A percentile compares a stretch with the other conserved stretches of the same genome.
These are phyloP conservation scores for Chloranthus sessilifolius DNA, from an alignment of 164 flowering plant genomes.

Conservation along the genomic window DNA sequence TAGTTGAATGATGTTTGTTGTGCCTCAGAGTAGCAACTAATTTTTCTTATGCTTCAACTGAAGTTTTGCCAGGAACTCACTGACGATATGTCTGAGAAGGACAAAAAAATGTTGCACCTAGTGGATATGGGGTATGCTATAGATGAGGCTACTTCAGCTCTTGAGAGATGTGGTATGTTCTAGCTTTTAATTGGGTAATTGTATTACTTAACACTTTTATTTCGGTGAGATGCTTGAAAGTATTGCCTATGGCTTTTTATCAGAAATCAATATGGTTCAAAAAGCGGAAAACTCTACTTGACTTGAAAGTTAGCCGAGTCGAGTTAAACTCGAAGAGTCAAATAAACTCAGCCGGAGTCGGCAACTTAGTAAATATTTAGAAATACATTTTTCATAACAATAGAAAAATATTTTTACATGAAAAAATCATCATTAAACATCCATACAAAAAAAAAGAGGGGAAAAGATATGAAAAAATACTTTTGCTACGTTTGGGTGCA, in stretches of 20 bases:
- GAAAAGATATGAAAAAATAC: too few relatives aligned
- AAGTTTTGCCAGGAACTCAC: conserved; percentile 5
- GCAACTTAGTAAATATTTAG: too few relatives aligned
- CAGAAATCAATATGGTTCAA: neutral
- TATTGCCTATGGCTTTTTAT: neutral
- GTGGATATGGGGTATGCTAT: conserved; percentile 17
- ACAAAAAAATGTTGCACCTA: conserved; percentile 8
- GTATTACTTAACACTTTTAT: neutral
- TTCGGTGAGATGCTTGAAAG: neutral
- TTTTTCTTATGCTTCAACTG: neutral
- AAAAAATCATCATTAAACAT: too few relatives aligned
- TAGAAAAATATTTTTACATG: too few relatives aligned
- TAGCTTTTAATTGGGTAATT: neutral
- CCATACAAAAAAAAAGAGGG: too few relatives aligned
- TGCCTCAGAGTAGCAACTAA: neutral
- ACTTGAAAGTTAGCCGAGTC: too few relatives aligned
- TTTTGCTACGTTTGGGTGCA: too few relatives aligned
- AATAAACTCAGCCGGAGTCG: too few relatives aligned
- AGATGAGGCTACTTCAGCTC: conserved; percentile 12
- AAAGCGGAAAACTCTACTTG: too few relatives aligned
- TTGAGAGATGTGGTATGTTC: conserved; percentile 15
- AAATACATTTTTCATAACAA: too few relatives aligned
- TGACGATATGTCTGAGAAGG: conserved; percentile 9
- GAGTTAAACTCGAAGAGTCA: too few relatives aligned
- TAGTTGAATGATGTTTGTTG: neutral